Base-by-base conservation (phyloP, 257 asterid species). In the Handroanthus guayacan region DNA sequence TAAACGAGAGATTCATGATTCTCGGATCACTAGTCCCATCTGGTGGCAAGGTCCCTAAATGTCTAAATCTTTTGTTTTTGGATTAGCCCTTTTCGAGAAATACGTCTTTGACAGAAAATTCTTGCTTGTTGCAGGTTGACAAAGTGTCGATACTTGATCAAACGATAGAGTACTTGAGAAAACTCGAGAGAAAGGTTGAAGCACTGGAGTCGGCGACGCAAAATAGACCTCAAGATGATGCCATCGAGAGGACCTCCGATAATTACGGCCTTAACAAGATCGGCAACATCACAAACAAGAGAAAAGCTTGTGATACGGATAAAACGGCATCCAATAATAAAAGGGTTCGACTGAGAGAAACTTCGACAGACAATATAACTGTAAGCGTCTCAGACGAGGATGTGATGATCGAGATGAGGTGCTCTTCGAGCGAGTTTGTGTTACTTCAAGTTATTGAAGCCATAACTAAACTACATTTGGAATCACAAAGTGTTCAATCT, bases 1-100 rank as follows among this genome's bases (percentile, higher is more conserved):
- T 94, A 39, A 89, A 89, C 2, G 92, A 90, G 84, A 88, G 91
- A 78, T 87, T 92, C 55, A 68, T 62, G 65, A 83, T 87, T 77
- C 97, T 94, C 39, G 87, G 88, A 69, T 92, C 97, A 31, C 71
- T 94, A 60, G 86, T 94, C 51, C 99, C 99, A 34, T 86, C 93
- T 14, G 81, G 90, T 79, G 91, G 94, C 84, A 94, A 94, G 97
- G 98, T 94, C 81, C 74, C 73, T 67, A 43, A 45, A 47, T 55
- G 36, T 68, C 20, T 55, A 2, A 6, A 25, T 25, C 31, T 25
- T 25, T 25, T 25, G 31, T 37, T 18, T 73, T 70, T n/a, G 34
- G 31, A 60, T 52, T 69, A 67, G 52, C 51, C 72, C 8, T 18
- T 77, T 12, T 14, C 38, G n/a, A 31, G 18, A 44, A 17, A 45